phyloP scores from a whole-genome alignment of 2,329 filamentous ascomycete species.

The Apiospora hydei region DNA sequence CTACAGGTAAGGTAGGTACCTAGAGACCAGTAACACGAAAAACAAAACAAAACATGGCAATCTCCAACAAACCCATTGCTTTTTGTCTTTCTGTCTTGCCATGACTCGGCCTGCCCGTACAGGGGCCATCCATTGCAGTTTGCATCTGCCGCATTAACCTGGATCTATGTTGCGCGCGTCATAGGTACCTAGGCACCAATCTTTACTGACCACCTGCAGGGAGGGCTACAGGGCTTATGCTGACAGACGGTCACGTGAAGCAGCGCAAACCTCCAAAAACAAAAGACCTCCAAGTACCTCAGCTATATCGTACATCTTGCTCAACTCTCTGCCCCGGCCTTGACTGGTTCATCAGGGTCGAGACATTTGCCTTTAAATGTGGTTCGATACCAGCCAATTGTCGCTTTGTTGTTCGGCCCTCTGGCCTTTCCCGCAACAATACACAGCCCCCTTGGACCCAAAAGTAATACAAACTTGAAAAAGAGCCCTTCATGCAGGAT shows the following conservation, averaged over 20 bases:
- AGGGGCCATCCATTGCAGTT: not conserved
- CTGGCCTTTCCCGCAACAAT: no score
- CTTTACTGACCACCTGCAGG: not conserved
- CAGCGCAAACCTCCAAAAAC: slow-evolving; percentile 35
- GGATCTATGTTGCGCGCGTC: not conserved
- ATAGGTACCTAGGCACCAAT: not conserved
- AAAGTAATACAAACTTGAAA: not conserved
- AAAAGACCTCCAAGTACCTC: slow-evolving; percentile 48
- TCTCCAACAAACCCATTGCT: slow-evolving; percentile 14
- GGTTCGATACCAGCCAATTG: slow-evolving; percentile 52
- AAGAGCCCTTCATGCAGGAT: not conserved
- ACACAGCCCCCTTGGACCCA: no score
- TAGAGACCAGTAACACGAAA: not conserved
- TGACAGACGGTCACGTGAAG: not conserved
- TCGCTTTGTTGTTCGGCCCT: slow-evolving; percentile 24
- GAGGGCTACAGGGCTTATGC: not conserved
- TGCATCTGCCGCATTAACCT: not conserved
- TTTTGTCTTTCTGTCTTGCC: not conserved
- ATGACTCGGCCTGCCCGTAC: not conserved
- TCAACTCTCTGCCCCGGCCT: slow-evolving; percentile 62
- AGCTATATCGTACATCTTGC: slow-evolving; percentile 56
- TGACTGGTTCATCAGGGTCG: slow-evolving; percentile 55
- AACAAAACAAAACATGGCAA: slow-evolving; percentile 16
- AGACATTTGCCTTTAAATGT: slow-evolving; percentile 57
- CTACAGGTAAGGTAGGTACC: no score